phyloP scores from a whole-genome alignment of 371 early-diverging fungal genomes.

The Zychaea mexicana region DNA sequence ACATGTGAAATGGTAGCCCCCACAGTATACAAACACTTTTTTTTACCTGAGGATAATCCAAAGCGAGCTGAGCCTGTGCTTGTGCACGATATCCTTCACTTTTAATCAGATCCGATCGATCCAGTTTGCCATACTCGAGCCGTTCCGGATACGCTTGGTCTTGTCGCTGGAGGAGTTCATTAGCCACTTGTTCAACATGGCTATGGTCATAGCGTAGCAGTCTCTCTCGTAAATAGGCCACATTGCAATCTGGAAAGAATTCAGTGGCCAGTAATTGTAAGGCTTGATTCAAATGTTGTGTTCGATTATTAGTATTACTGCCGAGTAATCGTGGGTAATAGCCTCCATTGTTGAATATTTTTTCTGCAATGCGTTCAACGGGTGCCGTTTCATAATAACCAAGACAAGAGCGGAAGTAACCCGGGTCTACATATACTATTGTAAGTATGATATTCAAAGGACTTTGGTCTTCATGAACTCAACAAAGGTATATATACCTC shows the following conservation, averaged over 20 bases:
- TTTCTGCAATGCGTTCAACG: constrained; percentile 48
- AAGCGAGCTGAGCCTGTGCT: constrained; percentile 28
- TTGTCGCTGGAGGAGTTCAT: constrained; percentile 27
- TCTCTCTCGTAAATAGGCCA: constrained; percentile 36
- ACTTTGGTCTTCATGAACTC: neutral
- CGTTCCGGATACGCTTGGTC: constrained; percentile 31
- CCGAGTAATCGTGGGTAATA: constrained; percentile 31
- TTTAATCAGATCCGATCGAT: constrained; percentile 34
- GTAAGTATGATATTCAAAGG: neutral
- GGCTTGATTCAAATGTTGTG: constrained; percentile 30
- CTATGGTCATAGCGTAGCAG: constrained; percentile 29
- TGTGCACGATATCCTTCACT: constrained; percentile 39
- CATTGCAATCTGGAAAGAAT: constrained; percentile 55
- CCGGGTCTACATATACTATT: constrained; percentile 35
- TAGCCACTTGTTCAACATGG: constrained; percentile 38
- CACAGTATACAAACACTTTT: neutral
- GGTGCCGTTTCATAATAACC: constrained; percentile 36
- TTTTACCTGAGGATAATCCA: constrained; percentile 44
- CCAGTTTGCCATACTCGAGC: constrained; percentile 34
- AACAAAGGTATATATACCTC: constrained; percentile 22
- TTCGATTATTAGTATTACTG: neutral
- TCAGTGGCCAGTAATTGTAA: constrained; percentile 44
- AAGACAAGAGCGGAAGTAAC: constrained; percentile 48
- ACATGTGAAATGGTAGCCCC: no score
- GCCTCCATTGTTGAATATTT: constrained; percentile 35